Conservation (phyloP, 768 basidiomycete species). For the Pleurotus pulmonarius region DNA sequence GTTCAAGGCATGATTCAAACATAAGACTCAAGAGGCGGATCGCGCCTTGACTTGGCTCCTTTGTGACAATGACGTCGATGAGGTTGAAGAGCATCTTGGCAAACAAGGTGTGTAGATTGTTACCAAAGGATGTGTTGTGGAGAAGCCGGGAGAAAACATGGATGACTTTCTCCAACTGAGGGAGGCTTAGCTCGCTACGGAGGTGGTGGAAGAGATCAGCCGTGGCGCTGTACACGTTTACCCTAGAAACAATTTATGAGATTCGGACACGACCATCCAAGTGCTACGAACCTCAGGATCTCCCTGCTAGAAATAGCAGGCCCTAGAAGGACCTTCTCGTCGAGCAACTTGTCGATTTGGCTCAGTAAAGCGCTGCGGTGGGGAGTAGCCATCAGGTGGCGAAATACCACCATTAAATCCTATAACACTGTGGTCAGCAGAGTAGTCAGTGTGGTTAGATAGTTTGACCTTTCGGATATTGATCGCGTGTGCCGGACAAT, state of each 20-base stretch:
- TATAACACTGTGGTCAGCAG: slow-evolving; percentile 24
- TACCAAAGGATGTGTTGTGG: slow-evolving; percentile 81
- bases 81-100: slow-evolving; percentile 92
- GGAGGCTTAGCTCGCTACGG: slow-evolving; percentile 71
- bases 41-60: slow-evolving; percentile 69
- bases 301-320: slow-evolving; percentile 82
- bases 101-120: slow-evolving; percentile 82
- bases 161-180: slow-evolving; percentile 75
- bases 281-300: slow-evolving; percentile 59
- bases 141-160: slow-evolving; percentile 84
- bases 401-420: slow-evolving; percentile 91
- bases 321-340: slow-evolving; percentile 88
- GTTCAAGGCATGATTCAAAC: slow-evolving; percentile 80
- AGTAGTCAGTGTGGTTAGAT: neutral
- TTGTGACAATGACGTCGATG: slow-evolving; percentile 74
- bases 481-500: slow-evolving; percentile 86
- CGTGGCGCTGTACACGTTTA: slow-evolving; percentile 80
- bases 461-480: slow-evolving; percentile 67
- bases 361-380: slow-evolving; percentile 76
- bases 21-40: slow-evolving; percentile 68
- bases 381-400: slow-evolving; percentile 80
- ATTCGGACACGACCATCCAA: neutral
- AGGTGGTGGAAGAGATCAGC: slow-evolving; percentile 94
- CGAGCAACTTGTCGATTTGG: slow-evolving; percentile 84
- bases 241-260: slow-evolving; percentile 35